Evolutionary conservation across 2,329 filamentous ascomycete species (phyloP).

Genomic region (Bipolaris victoriae): DNA sequence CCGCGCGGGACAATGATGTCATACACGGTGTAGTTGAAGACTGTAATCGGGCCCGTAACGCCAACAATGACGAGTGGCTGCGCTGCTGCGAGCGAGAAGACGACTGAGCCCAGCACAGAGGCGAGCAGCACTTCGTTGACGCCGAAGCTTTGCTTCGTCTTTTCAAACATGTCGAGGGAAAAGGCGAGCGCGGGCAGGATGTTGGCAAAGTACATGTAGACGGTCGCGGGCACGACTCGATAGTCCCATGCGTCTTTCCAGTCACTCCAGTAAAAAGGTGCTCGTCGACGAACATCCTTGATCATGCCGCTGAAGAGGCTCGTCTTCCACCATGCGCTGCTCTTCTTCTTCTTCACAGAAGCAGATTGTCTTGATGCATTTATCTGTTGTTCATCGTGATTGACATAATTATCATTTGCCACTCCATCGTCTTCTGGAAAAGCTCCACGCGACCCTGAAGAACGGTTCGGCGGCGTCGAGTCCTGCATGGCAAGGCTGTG

Average conservation of each 20-base stretch:
- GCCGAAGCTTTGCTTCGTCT: constrained; percentile 82
- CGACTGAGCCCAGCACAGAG: constrained; percentile 80
- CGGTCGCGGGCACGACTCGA: constrained; percentile 80
- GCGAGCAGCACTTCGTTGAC: constrained; percentile 91
- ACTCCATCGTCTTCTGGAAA: constrained; percentile 8
- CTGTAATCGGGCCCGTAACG: constrained; percentile 89
- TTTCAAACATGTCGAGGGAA: constrained; percentile 91
- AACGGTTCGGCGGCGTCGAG: constrained; percentile 25
- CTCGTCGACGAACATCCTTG: constrained; percentile 75
- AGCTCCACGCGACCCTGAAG: constrained; percentile 28
- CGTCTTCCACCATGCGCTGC: constrained; percentile 72
- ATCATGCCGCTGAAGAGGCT: constrained; percentile 78
- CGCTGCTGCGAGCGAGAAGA: constrained; percentile 79
- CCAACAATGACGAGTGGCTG: constrained; percentile 91
- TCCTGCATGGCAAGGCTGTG: constrained; percentile 26
- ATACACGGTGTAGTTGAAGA: constrained; percentile 94
- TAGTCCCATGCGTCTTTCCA: constrained; percentile 91
- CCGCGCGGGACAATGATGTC: constrained; percentile 81
- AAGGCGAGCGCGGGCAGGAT: constrained; percentile 88
- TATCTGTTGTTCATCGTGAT: constrained; percentile 21
- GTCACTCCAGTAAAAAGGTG: constrained; percentile 80
- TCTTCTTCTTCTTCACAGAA: constrained; percentile 29
- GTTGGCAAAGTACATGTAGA: constrained; percentile 96
- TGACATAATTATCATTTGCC: constrained; percentile 9
- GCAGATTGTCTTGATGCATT: constrained; percentile 22